These are phyloP conservation scores for Boletus rubroflammeus DNA, from an alignment of 768 basidiomycete genomes.

Conservation along the genomic window DNA sequence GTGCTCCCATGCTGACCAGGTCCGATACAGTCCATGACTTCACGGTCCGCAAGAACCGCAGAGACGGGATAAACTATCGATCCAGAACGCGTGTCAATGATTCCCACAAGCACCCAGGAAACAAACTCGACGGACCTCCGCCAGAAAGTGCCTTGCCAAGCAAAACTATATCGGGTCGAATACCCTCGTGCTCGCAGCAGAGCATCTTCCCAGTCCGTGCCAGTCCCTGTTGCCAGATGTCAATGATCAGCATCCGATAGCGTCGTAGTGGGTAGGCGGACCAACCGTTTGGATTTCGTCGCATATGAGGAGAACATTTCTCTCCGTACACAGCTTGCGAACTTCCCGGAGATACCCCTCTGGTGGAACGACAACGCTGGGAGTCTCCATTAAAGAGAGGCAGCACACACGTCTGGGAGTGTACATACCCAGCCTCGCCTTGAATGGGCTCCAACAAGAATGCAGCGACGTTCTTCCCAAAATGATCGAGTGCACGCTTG, in stretches of 20 bases:
- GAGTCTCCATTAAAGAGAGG: background rate
- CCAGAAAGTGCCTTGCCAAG: conserved; percentile 97
- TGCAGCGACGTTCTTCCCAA: conserved; percentile 83
- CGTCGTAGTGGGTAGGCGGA: background rate
- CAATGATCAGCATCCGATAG: background rate
- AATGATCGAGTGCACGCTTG: conserved; percentile 70
- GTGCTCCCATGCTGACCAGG: conserved; percentile 97
- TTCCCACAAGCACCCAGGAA: background rate
- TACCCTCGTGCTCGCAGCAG: conserved; percentile 79
- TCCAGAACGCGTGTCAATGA: conserved; percentile 6
- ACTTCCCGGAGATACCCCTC: conserved; percentile 79
- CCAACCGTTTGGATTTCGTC: conserved; percentile 96
- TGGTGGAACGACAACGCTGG: conserved; percentile 88
- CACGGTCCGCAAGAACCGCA: conserved; percentile 84
- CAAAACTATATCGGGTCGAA: conserved; percentile 88
- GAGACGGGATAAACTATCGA: conserved; percentile 89
- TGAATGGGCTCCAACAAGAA: conserved; percentile 98
- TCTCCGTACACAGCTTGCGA: conserved; percentile 81
- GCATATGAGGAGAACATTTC: conserved; percentile 94
- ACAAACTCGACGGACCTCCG: conserved; percentile 56
- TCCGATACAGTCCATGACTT: conserved; percentile 91
- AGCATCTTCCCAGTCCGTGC: conserved; percentile 94
- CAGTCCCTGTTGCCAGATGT: conserved; percentile 54
- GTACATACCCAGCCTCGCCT: conserved; percentile 90
- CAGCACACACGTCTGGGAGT: background rate